Evolutionary conservation across 169 alveolate species (phyloP).

Genomic region (Pseudocohnilembus persalinus): DNA sequence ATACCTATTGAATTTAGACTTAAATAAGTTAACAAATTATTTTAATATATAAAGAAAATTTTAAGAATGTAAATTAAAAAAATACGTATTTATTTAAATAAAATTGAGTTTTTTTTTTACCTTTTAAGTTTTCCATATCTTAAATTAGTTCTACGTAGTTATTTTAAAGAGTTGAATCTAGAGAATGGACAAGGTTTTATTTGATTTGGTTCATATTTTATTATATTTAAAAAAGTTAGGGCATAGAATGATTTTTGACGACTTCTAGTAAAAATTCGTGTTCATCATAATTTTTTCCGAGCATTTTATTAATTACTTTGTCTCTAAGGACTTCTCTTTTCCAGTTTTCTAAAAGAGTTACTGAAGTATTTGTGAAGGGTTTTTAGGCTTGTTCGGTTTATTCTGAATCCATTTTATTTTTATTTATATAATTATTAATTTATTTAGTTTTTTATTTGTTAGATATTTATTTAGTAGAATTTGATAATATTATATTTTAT

Average conservation of each 20-base stretch:
- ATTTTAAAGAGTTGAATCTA: slow-evolving; percentile 11
- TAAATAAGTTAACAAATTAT: too few relatives aligned
- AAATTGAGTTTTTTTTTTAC: not conserved
- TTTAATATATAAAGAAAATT: too few relatives aligned
- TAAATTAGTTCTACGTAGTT: slow-evolving; percentile 7
- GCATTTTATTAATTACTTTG: slow-evolving; percentile 5
- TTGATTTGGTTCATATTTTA: slow-evolving; percentile 15
- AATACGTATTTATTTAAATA: too few relatives aligned
- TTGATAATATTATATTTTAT: too few relatives aligned
- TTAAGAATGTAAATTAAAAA: too few relatives aligned
- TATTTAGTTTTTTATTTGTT: too few relatives aligned
- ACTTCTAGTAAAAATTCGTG: not conserved
- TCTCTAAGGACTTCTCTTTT: slow-evolving; percentile 21
- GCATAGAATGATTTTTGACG: not conserved
- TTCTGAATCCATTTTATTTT: too few relatives aligned
- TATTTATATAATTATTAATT: too few relatives aligned
- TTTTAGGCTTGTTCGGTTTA: too few relatives aligned
- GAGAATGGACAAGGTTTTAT: not conserved
- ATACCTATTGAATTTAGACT: too few relatives aligned
- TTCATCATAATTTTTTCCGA: slow-evolving; percentile 12
- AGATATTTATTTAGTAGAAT: too few relatives aligned
- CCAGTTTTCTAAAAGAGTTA: slow-evolving; percentile 17
- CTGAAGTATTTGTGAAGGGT: too few relatives aligned
- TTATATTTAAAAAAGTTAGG: not conserved
- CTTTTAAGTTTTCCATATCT: slow-evolving; percentile 10